Conservation (phyloP, 768 basidiomycete species). For the Mrakia hoshinonis region DNA sequence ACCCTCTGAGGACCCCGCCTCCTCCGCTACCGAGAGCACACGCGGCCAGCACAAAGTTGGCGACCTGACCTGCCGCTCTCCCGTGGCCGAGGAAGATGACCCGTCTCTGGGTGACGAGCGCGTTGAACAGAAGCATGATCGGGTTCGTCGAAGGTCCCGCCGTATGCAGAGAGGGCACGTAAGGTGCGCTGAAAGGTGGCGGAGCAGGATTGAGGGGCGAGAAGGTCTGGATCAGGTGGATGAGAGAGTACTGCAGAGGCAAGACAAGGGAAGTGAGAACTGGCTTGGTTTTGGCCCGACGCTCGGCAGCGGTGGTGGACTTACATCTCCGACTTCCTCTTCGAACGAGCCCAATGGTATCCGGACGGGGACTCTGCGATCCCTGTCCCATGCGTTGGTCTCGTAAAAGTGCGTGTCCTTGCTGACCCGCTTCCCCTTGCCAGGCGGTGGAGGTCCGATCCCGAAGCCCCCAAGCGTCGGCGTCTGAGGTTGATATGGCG, state of each 20-base stretch:
- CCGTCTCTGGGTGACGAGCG: slow-evolving; percentile 87
- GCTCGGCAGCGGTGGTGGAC: slow-evolving; percentile 35
- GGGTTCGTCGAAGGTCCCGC: slow-evolving; percentile 84
- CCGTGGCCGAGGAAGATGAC: slow-evolving; percentile 89
- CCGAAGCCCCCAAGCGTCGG: background rate
- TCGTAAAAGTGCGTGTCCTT: slow-evolving; percentile 90
- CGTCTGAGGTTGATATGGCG: slow-evolving; percentile 7
- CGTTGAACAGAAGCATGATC: slow-evolving; percentile 91
- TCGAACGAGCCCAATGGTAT: slow-evolving; percentile 81
- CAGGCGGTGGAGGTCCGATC: slow-evolving; percentile 27
- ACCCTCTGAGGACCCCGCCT: slow-evolving; percentile 67
- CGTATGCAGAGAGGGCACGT: slow-evolving; percentile 88
- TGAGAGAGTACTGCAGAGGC: slow-evolving; percentile 69
- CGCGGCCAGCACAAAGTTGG: slow-evolving; percentile 82
- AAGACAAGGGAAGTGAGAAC: background rate
- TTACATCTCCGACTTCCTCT: slow-evolving; percentile 92
- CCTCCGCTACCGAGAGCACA: slow-evolving; percentile 89
- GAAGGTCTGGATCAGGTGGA: slow-evolving; percentile 80
- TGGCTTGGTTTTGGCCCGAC: background rate
- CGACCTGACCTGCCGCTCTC: slow-evolving; percentile 80
- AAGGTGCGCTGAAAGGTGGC: slow-evolving; percentile 47
- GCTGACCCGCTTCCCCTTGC: slow-evolving; percentile 41
- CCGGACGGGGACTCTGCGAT: slow-evolving; percentile 73
- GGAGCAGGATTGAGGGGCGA: slow-evolving; percentile 47
- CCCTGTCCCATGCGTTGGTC: slow-evolving; percentile 72